phyloP scores from a whole-genome alignment of 2,329 filamentous ascomycete genomes.

The Pseudogymnoascus sp. region DNA sequence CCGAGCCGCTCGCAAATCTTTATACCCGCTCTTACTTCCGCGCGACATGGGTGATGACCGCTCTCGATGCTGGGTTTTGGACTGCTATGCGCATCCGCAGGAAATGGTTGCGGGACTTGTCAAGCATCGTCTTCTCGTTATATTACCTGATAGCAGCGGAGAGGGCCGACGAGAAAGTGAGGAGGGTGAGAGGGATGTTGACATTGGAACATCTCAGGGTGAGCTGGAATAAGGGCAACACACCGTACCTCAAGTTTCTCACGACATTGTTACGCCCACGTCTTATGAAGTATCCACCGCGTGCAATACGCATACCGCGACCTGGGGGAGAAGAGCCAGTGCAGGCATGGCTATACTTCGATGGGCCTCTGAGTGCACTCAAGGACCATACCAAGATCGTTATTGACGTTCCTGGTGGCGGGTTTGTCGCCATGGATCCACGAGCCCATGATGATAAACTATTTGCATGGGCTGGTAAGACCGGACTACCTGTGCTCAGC shows the following conservation, averaged over 20 bases:
- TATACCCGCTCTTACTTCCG: slow-evolving; percentile 90
- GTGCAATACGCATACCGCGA: slow-evolving; percentile 75
- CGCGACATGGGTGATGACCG: slow-evolving; percentile 93
- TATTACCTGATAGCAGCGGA: slow-evolving; percentile 94
- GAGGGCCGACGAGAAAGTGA: slow-evolving; percentile 91
- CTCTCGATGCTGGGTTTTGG: slow-evolving; percentile 95
- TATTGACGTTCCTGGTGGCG: slow-evolving; percentile 85
- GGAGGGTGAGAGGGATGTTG: slow-evolving; percentile 76
- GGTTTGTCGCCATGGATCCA: slow-evolving; percentile 96
- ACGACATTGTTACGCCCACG: slow-evolving; percentile 67
- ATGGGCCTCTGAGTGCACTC: slow-evolving; percentile 73
- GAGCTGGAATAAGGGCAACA: slow-evolving; percentile 91
- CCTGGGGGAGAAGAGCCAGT: slow-evolving; percentile 74
- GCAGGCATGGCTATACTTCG: slow-evolving; percentile 86
- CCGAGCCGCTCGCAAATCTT: slow-evolving; percentile 87
- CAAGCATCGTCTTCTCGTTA: slow-evolving; percentile 72
- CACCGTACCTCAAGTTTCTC: slow-evolving; percentile 71
- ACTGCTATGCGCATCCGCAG: slow-evolving; percentile 85
- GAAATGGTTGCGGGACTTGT: slow-evolving; percentile 73
- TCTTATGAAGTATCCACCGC: slow-evolving; percentile 71
- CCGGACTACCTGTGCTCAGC: slow-evolving; percentile 80
- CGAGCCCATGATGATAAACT: slow-evolving; percentile 89
- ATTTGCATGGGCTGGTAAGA: slow-evolving; percentile 82
- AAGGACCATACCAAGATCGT: slow-evolving; percentile 70
- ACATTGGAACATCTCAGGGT: slow-evolving; percentile 88